Evolutionary conservation across 805 yeast species (phyloP).

Genomic region (Hanseniaspora clermontiae): DNA sequence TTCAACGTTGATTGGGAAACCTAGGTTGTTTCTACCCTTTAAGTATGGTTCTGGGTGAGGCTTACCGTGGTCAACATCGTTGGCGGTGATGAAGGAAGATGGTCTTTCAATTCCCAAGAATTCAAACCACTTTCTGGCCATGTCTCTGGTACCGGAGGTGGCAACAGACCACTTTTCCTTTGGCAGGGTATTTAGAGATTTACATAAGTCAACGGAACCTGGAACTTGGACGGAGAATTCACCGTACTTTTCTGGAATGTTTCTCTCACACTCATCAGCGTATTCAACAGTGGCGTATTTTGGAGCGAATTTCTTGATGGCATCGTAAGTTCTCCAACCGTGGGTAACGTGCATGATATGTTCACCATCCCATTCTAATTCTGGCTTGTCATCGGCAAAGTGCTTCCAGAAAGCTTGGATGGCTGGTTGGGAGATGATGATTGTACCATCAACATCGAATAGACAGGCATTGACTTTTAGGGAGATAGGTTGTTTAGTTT

Average conservation of each 20-base stretch:
- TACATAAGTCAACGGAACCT: constrained; percentile 57
- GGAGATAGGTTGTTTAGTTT: constrained; percentile 22
- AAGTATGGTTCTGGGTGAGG: constrained; percentile 79
- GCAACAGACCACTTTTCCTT: constrained; percentile 71
- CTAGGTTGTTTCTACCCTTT: constrained; percentile 36
- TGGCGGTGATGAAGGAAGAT: constrained; percentile 68
- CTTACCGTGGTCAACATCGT: constrained; percentile 65
- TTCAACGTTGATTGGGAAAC: constrained; percentile 28
- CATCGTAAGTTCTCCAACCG: constrained; percentile 75
- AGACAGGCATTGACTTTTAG: constrained; percentile 38
- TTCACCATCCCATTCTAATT: constrained; percentile 43
- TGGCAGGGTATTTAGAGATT: constrained; percentile 39
- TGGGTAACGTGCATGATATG: constrained; percentile 63
- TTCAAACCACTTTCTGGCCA: constrained; percentile 70
- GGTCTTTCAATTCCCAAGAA: constrained; percentile 53
- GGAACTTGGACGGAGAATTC: constrained; percentile 61
- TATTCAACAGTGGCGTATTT: constrained; percentile 55
- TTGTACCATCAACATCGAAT: constrained; percentile 80
- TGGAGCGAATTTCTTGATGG: constrained; percentile 61
- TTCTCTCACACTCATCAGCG: constrained; percentile 53
- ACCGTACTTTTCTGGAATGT: constrained; percentile 61
- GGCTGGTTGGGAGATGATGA: constrained; percentile 71
- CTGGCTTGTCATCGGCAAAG: constrained; percentile 53
- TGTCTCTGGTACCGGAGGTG: constrained; percentile 65
- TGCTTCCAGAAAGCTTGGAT: constrained; percentile 75